Conservation (phyloP, 78 protist species). For the Protostelium mycophagum region DNA sequence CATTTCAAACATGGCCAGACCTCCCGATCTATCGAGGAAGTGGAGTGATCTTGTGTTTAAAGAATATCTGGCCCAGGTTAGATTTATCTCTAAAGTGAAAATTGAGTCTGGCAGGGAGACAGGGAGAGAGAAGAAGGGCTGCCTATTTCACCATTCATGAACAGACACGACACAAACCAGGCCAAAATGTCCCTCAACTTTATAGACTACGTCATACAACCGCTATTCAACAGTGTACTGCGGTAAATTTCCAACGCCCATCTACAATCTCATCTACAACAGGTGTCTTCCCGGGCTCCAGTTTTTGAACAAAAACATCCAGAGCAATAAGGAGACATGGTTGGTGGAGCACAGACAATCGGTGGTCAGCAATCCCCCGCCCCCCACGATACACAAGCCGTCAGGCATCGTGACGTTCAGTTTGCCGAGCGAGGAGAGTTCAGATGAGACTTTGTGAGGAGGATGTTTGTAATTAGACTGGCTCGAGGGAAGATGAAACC, state of each 20-base stretch:
- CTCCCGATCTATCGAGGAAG: background rate
- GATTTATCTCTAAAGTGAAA: background rate
- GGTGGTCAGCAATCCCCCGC: no score
- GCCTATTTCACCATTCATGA: conserved; percentile 8
- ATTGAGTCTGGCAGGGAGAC: conserved; percentile 3
- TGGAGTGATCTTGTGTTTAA: background rate
- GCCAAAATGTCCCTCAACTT: conserved; percentile 12
- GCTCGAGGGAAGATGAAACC: no score
- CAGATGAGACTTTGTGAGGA: no score
- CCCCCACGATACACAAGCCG: no score
- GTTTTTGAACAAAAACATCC: background rate
- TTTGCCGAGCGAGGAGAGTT: no score
- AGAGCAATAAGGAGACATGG: background rate
- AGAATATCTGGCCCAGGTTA: background rate
- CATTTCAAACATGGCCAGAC: background rate
- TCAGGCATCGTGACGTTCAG: no score
- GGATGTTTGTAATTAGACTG: no score
- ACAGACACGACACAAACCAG: conserved; percentile 1
- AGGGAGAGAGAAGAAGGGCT: background rate
- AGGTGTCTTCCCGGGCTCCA: background rate
- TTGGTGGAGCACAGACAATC: background rate
- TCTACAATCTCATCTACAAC: background rate
- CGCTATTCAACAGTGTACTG: background rate
- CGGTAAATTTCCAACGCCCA: background rate
- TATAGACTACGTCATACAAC: conserved; percentile 3